Evolutionary conservation across 78 protist genomes (phyloP).

Genomic region (Polysphondylium violaceum): DNA sequence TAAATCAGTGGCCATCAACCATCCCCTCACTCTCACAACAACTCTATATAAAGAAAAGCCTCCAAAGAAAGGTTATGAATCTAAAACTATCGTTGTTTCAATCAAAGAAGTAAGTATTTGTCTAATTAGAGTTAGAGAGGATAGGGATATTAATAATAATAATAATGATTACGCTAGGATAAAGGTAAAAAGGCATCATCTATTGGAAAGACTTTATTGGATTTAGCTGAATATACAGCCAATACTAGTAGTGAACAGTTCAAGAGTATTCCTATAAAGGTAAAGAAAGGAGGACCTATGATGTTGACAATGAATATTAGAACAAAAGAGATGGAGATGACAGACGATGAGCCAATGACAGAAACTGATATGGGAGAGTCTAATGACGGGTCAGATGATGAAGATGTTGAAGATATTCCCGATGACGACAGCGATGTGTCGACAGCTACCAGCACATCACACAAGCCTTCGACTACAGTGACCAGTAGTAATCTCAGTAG

Average conservation of each 20-base stretch:
- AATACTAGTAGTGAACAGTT: constrained; percentile 31
- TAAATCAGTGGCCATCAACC: constrained; percentile 28
- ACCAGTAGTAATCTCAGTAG: neutral
- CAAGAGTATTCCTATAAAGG: constrained; percentile 39
- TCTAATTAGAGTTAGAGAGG: neutral
- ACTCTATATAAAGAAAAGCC: constrained; percentile 44
- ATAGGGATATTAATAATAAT: neutral
- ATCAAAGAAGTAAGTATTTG: constrained; percentile 46
- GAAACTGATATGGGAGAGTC: constrained; percentile 72
- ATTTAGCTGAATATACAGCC: constrained; percentile 62
- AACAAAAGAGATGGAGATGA: constrained; percentile 52
- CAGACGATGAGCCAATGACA: constrained; percentile 60
- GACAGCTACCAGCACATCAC: neutral
- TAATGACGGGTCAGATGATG: constrained; percentile 77
- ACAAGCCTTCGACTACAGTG: neutral
- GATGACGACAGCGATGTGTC: constrained; percentile 36
- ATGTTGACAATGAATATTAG: constrained; percentile 21
- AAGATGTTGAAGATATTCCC: constrained; percentile 58
- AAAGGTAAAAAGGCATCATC: constrained; percentile 49
- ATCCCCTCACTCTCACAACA: neutral
- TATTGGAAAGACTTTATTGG: constrained; percentile 46
- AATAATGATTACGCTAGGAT: neutral
- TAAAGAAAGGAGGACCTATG: constrained; percentile 49
- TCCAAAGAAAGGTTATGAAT: constrained; percentile 57
- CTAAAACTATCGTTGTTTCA: constrained; percentile 34